Evolutionary conservation across 305 asterid genomes (phyloP), one percentile per base, ranked within the genome.

Genomic region (Fraxinus dipetala): DNA sequence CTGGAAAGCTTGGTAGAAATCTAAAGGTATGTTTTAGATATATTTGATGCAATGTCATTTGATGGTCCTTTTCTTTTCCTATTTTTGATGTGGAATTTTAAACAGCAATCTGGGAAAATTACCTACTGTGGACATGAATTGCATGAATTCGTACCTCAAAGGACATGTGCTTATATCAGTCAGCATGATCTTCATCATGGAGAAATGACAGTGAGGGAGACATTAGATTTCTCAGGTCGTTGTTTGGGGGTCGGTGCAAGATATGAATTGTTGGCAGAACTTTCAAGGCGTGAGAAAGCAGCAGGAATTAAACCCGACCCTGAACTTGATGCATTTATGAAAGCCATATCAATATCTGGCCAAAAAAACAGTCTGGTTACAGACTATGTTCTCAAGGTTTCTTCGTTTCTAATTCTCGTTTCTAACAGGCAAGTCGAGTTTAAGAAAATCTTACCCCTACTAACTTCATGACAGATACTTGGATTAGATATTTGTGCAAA

Each of bases 131-230:
- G 94, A 59, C 92, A 89, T 75, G 88, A 88, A 48, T 79, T 90
- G 72, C 75, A 20, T 20, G 92, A 90, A 40, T 90, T 90, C 74
- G 82, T 90, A 70, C 91, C 92, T 72, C 94, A 85, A 69, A 85
- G 85, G 79, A 89, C 94, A 0, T 87, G 92, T 79, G 91, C 92
- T 34, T 90, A 89, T 76, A 87, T 90, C 51, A 85, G 92, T 74
- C 92, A 87, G 16, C 90, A 88, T 24, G 94, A 90, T 79, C 89
- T 90, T 75, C 94, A 89, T 54, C 85, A 85, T 43, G 94, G 91
- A 56, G 92, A 89, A 86, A 90, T 90, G 94, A 90, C 94, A 0
- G 94, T 90, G 78, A 87, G 92, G 67, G 94, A 90, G 90, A 90
- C 94, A 31, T 56, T 90, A 2, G 91, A 90, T 77, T 90, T 90